phyloP scores from a whole-genome alignment of 2,329 filamentous ascomycete genomes.

The Teratosphaeria gauchensis region DNA sequence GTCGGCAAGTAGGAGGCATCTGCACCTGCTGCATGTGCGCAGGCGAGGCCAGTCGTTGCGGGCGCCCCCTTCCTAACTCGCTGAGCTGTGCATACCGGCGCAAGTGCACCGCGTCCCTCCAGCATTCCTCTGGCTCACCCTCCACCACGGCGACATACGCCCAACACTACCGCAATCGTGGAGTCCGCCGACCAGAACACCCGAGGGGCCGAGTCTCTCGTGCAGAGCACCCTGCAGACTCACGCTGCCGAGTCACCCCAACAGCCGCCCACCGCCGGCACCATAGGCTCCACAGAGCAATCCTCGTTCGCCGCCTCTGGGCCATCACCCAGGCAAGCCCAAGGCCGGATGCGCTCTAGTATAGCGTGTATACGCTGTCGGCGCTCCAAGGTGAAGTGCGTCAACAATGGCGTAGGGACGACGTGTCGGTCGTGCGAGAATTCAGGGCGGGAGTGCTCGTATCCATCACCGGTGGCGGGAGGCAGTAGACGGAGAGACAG shows the following conservation, averaged over 20 bases:
- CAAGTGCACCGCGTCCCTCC: not conserved
- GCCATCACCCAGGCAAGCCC: constrained; percentile 21
- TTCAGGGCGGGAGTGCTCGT: constrained; percentile 61
- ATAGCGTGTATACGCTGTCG: constrained; percentile 70
- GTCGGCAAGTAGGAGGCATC: not conserved
- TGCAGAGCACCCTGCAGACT: not conserved
- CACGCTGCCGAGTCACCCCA: constrained; percentile 1
- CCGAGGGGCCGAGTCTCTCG: not conserved
- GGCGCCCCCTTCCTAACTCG: not conserved
- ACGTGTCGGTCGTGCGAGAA: constrained; percentile 67
- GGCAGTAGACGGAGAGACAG: constrained; percentile 24
- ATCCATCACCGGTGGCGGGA: constrained; percentile 46
- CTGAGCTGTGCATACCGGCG: not conserved
- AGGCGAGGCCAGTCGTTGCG: not conserved
- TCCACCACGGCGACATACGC: not conserved
- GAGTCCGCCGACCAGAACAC: not conserved
- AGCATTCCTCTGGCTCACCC: not conserved
- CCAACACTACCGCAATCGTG: not conserved
- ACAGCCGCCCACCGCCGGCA: constrained; percentile 3
- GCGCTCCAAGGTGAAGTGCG: constrained; percentile 77
- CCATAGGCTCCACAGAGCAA: constrained; percentile 4
- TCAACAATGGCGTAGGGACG: constrained; percentile 63
- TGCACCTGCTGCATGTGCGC: not conserved
- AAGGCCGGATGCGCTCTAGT: constrained; percentile 57
- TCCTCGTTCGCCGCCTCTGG: constrained; percentile 12